Evolutionary conservation across 2,329 filamentous ascomycete species (phyloP).

Genomic region (Ceratocystis papillata): DNA sequence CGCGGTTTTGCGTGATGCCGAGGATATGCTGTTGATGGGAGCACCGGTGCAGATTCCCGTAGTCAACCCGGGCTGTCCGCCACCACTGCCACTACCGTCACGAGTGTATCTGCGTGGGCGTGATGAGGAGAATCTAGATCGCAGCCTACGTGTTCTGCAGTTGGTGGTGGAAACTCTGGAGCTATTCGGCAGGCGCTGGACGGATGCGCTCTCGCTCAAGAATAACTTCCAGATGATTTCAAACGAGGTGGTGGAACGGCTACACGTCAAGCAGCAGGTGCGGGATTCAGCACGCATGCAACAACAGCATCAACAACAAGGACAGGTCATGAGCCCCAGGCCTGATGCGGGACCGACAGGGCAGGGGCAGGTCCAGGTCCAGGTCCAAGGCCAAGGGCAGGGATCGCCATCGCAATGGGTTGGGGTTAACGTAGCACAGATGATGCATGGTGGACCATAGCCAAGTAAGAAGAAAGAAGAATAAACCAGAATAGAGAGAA

Average conservation of each 20-base stretch:
- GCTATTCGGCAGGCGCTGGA: conserved; percentile 51
- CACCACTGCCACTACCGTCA: conserved; percentile 44
- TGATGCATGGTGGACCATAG: conserved; percentile 33
- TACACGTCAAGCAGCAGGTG: conserved; percentile 35
- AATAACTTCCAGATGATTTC: conserved; percentile 44
- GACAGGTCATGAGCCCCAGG: background rate
- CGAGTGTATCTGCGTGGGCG: conserved; percentile 32
- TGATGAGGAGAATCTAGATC: conserved; percentile 42
- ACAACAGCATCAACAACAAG: conserved; percentile 30
- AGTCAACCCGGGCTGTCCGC: conserved; percentile 37
- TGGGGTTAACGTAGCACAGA: conserved; percentile 36
- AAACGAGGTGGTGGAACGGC: conserved; percentile 35
- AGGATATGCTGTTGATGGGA: conserved; percentile 46
- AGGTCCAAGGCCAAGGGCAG: conserved; percentile 20
- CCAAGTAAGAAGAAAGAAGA: background rate
- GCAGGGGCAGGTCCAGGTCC: conserved; percentile 17
- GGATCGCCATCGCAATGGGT: conserved; percentile 34
- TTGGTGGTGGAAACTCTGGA: conserved; percentile 44
- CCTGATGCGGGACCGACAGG: background rate
- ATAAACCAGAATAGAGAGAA: background rate
- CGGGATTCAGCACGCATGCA: conserved; percentile 26
- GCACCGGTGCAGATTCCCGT: conserved; percentile 35
- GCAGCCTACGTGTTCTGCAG: conserved; percentile 46
- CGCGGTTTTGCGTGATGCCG: conserved; percentile 48
- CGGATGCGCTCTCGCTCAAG: conserved; percentile 44